phyloP scores from a whole-genome alignment of 1,284 basidiomycete genomes.

The Clitocybe nebularis region DNA sequence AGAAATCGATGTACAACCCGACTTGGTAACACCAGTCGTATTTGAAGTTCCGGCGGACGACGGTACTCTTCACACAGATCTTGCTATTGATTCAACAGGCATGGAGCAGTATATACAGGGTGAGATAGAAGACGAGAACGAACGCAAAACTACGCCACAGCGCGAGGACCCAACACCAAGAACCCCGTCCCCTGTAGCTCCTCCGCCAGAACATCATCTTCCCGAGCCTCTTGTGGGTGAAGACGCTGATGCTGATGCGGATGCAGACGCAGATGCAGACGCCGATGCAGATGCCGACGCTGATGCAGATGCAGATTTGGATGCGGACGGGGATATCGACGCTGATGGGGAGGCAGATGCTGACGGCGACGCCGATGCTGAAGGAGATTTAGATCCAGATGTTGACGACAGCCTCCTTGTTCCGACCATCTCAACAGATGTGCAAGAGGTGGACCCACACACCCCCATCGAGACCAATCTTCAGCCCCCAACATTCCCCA shows the following conservation, averaged over 20 bases:
- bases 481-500: background rate
- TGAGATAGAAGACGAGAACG: no score
- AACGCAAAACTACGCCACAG: no score
- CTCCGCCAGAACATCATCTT: conserved; percentile 2
- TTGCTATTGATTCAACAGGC: no score
- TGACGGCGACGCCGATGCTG: conserved; percentile 26
- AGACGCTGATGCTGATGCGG: background rate
- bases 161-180: no score
- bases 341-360: conserved; percentile 19
- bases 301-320: conserved; percentile 7
- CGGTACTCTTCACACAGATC: no score
- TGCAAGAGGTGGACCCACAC: background rate
- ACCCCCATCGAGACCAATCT: background rate
- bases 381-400: conserved; percentile 25
- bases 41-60: no score
- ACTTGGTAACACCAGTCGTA: no score
- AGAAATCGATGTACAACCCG: no score
- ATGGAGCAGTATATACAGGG: no score
- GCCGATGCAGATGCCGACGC: conserved; percentile 9
- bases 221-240: background rate
- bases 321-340: conserved; percentile 8
- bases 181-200: no score
- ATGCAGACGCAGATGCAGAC: conserved; percentile 1
- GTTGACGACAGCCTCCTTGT: conserved; percentile 14
- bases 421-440: conserved; percentile 16